Evolutionary conservation across 139 green algal species (phyloP), one percentile per base, ranked within the genome.

Genomic region (Coelastrella sp.): DNA sequence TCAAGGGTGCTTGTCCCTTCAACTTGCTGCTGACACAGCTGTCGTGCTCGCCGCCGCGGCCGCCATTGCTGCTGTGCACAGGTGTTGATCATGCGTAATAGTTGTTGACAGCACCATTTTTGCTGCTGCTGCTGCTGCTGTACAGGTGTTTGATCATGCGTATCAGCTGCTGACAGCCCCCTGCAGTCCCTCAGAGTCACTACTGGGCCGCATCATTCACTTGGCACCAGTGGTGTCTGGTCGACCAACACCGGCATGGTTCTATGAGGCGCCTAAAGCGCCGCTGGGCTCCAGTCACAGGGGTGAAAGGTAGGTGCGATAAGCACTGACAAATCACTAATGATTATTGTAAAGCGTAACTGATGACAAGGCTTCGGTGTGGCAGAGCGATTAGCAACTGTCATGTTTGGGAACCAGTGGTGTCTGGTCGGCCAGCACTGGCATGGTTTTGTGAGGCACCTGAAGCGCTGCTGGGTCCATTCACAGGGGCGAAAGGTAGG

Each of bases 151-250:
- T 87, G 92, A 95, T 68, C 92, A 92, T 88, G 94, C 93, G 0
- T 95, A 95, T 90, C 93, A 95, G 83, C 81, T 93, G 80, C 92
- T 96, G 65, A 90, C 85, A 0, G 89, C 92, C 3, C 92, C 92
- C n/a, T 82, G 66, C 10, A 83, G 73, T 7, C 82, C 86, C 1
- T 81, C 19, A 13, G 91, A 93, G 22, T 94, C 91, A 20, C 71
- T 97, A 71, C 93, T 97, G 10, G 88, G 89, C 54, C 90, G 94
- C 60, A 92, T 97, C 83, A 88, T 97, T 32, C 91, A 95, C 60
- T 78, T 96, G 23, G 93, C 96, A 60, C 91, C 92, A 0, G 91
- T 94, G 16, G 89, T 96, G 5, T 71, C 65, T 5, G 86, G 87
- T 66, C 61, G 93, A 59, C 85, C 88, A 10, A 79, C 56, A 6